Base-by-base conservation (phyloP, 2,329 filamentous ascomycete genomes). In the Penicillium sp. region DNA sequence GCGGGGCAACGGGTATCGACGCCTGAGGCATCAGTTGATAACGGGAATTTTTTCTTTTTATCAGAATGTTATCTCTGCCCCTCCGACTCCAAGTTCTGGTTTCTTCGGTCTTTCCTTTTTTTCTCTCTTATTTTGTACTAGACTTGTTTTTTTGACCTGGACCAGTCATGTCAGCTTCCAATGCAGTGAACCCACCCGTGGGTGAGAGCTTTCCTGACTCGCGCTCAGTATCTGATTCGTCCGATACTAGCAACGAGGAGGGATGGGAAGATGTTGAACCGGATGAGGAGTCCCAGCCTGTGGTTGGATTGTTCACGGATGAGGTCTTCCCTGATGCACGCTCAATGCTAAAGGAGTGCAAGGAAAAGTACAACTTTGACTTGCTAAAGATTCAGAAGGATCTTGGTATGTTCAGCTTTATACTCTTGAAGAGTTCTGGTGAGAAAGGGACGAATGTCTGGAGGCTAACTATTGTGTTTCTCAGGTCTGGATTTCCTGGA, bases 271-370 rank as follows among this genome's bases (percentile, higher is more conserved):
- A 81, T 66, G 70, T 77, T 29, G 85, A 87, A 60, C 75, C 78
- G 4, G 86, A 88, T 49, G 75, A 78, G 43, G 80, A 85, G 60
- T 75, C 80, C 46, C 80, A 86, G 22, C 72, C 78, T 16, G 76
- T 89, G 49, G 75, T 86, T 41, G 88, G 86, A 16, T 75, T 91
- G 29, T 80, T 90, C 54, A 84, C 86, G 58, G 78, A 83, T 49
- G 74, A 79, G 52, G 79, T 81, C 31, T 91, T 89, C 63, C 70
- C 80, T 7, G 80, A 84, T 62, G 78, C 83, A 30, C 67, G 71
- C 25, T 75, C 78, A 16, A 88, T 91, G 85, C 73, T 91, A 38
- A 72, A 77, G 30, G 76, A 89, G 64, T 87, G 83, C 77, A 85
- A 80, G 62, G 76, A 83, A 41, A 81, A 80, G 58, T 76, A 84